Conservation (phyloP, 176 grass and related monocot species). For the Cenchrus americanus region DNA sequence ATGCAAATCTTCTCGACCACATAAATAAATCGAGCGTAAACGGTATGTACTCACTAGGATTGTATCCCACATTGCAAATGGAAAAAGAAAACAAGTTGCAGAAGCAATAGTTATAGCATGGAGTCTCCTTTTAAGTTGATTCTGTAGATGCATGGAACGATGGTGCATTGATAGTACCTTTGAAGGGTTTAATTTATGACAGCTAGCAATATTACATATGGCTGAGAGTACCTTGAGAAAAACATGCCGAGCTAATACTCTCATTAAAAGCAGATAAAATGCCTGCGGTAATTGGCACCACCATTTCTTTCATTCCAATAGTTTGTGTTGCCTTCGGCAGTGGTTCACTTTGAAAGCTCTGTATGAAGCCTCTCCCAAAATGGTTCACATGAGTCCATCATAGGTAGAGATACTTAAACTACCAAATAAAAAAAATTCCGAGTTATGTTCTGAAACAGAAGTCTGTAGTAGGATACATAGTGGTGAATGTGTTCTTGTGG, state of each 20-base stretch:
- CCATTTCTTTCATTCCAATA: slow-evolving; percentile 91
- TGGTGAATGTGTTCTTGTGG: slow-evolving; percentile 80
- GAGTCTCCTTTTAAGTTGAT: slow-evolving; percentile 95
- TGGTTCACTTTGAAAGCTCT: slow-evolving; percentile 52
- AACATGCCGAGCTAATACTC: slow-evolving; percentile 89
- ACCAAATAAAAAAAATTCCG: slow-evolving; percentile 8
- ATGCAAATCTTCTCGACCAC: slow-evolving; percentile 12
- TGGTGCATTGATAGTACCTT: background rate
- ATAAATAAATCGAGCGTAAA: slow-evolving; percentile 37
- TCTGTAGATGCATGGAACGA: slow-evolving; percentile 44
- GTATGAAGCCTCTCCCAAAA: slow-evolving; percentile 51
- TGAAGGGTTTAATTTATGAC: background rate
- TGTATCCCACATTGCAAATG: slow-evolving; percentile 98
- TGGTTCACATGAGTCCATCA: background rate
- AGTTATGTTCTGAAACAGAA: slow-evolving; percentile 29
- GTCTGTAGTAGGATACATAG: slow-evolving; percentile 76
- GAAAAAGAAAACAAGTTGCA: slow-evolving; percentile 98
- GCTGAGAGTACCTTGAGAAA: slow-evolving; percentile 78
- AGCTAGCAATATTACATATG: slow-evolving; percentile 12
- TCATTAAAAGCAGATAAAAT: slow-evolving; percentile 93
- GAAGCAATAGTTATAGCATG: slow-evolving; percentile 94
- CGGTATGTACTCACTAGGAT: slow-evolving; percentile 73
- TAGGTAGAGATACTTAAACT: background rate
- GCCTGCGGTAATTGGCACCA: slow-evolving; percentile 77
- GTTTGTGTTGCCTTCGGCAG: no score